Conservation (phyloP, 768 basidiomycete species). For the Dentipellis fragilis region DNA sequence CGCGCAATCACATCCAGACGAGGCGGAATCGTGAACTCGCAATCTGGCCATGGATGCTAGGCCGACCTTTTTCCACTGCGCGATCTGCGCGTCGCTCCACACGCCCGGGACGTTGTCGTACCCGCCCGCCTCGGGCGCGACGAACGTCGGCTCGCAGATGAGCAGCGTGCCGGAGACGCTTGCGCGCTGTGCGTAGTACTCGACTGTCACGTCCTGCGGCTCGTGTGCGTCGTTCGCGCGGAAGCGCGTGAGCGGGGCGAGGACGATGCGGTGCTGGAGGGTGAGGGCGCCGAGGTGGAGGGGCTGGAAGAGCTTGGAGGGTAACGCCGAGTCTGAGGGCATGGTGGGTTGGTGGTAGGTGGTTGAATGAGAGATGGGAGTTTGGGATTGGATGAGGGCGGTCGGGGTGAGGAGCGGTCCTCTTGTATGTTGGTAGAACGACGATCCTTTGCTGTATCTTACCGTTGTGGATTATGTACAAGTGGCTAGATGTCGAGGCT, state of each 20-base stretch:
- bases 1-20: neutral
- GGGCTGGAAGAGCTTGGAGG: slow-evolving; percentile 36
- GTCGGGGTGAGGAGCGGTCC: no score
- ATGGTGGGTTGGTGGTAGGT: no score
- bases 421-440: no score
- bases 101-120: slow-evolving; percentile 48
- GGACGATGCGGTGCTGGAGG: slow-evolving; percentile 41
- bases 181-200: slow-evolving; percentile 42
- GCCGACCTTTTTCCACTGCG: slow-evolving; percentile 37
- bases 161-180: slow-evolving; percentile 40
- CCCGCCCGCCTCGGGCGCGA: slow-evolving; percentile 42
- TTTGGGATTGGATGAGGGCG: no score
- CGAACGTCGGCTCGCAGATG: slow-evolving; percentile 47
- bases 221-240: slow-evolving; percentile 28
- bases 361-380: no score
- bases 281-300: slow-evolving; percentile 31
- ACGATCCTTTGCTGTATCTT: no score
- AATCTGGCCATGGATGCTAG: neutral
- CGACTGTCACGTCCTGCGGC: slow-evolving; percentile 23
- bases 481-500: no score
- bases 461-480: no score
- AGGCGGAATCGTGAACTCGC: neutral
- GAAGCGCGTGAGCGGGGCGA: no score
- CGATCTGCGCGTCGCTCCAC: slow-evolving; percentile 47
- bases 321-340: no score